These are phyloP conservation scores for Ascochyta pisi DNA, from an alignment of 2,329 filamentous ascomycete species.

Conservation along the genomic window DNA sequence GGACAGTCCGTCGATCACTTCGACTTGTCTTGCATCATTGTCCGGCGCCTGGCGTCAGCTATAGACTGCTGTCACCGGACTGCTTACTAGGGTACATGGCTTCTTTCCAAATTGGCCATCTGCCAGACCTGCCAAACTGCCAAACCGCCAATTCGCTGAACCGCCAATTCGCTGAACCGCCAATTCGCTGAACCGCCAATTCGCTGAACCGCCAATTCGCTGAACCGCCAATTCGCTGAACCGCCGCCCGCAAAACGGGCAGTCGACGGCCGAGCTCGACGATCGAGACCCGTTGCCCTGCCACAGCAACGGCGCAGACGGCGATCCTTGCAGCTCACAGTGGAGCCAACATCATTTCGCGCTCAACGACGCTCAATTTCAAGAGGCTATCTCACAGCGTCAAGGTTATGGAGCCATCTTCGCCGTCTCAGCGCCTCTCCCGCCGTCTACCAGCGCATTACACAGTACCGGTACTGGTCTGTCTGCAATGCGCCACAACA, in stretches of 20 bases:
- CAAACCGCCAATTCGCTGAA: background rate
- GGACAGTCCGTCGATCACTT: background rate
- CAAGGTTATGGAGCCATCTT: too few species aligned
- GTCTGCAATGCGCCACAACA: conserved; percentile 7
- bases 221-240: background rate
- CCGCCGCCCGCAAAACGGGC: background rate
- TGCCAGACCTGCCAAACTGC: background rate
- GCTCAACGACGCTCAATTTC: conserved; percentile 1
- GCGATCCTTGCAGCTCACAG: conserved; percentile 13
- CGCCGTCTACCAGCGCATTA: too few species aligned
- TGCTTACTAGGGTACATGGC: too few species aligned
- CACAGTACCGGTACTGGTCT: too few species aligned
- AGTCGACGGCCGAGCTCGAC: conserved; percentile 6
- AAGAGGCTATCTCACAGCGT: conserved; percentile 7
- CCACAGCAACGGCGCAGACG: conserved; percentile 7
- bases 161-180: background rate
- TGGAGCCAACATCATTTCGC: conserved; percentile 8
- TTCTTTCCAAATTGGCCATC: background rate
- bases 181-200: too few species aligned
- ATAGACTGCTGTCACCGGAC: too few species aligned
- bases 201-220: background rate
- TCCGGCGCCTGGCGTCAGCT: too few species aligned
- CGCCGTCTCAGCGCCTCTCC: too few species aligned
- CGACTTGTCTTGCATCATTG: background rate
- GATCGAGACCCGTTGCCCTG: conserved; percentile 13